Evolutionary conservation across 2,329 filamentous ascomycete genomes (phyloP), one percentile per base, ranked within the genome.

Genomic region (Coniochaeta prunicola): DNA sequence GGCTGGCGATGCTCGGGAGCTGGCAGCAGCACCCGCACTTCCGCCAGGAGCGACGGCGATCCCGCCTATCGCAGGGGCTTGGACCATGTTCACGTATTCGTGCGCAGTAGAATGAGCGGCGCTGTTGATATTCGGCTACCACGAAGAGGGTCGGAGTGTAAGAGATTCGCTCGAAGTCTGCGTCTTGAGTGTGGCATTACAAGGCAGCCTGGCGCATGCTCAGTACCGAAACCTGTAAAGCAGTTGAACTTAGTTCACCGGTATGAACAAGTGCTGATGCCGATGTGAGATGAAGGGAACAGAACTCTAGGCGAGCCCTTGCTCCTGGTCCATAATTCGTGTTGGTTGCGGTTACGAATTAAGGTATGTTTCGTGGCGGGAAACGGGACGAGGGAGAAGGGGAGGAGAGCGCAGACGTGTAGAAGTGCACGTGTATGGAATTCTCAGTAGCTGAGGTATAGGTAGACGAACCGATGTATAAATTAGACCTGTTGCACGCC

Each of bases 1-100:
- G 50, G 79, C 74, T 17, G 81, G 81, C 34, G 81, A 84, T 54
- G 73, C 80, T 70, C 81, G 77, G 56, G 80, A 76, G 68, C 77
- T 82, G 59, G 74, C 74, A 72, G 78, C 78, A 61, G 76, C 72
- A 66, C 77, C 64, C 57, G 61, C 59, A 31, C 59, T 36, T 50
- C 60, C 63, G 33, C 45, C 59, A 53, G 53, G 58, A 36, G 56
- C 50, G 45, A 57, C 58, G 59, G 59, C 60, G 40, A 57, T 26
- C 48, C 54, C 62, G 59, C 61, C 61, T 56, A 56, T 57, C 26
- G 62, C 63, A 48, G 62, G 60, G 55, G 53, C 62, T 50, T 62
- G 61, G 54, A 64, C 62, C 63, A 64, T 66, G 4, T 56, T 55
- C 28, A 33, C 3, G 28, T 34, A 21, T 19, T 55, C 9, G 53